These are phyloP conservation scores for Gamarada debralockiae DNA, from an alignment of 495 filamentous ascomycete species.

Conservation along the genomic window DNA sequence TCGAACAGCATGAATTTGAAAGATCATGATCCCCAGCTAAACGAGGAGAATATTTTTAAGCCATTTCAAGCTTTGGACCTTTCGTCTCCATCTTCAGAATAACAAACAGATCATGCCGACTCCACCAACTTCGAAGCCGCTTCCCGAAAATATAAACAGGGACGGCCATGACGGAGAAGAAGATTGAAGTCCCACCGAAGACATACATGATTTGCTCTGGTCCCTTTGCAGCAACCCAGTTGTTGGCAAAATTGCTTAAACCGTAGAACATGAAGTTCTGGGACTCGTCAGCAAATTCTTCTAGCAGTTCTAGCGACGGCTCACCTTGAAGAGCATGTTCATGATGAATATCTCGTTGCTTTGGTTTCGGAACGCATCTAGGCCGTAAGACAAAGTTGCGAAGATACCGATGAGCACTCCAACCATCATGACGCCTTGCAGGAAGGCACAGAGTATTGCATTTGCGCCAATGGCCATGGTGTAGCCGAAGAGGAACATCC, in stretches of 20 bases:
- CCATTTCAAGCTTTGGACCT: no score
- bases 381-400: neutral
- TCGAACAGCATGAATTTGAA: no score
- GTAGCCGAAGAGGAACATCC: constrained; percentile 4
- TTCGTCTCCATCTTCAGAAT: no score
- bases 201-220: constrained; percentile 1
- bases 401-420: constrained; percentile 2
- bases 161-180: neutral
- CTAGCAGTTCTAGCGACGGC: neutral
- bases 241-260: constrained; percentile 1
- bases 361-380: constrained; percentile 2
- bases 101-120: no score
- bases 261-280: constrained; percentile 10
- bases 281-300: neutral
- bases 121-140: constrained; percentile 1
- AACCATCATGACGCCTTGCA: constrained; percentile 4
- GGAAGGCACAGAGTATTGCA: neutral
- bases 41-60: no score
- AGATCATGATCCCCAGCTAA: no score
- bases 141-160: constrained; percentile 1
- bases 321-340: constrained; percentile 2
- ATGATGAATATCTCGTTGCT: constrained; percentile 3
- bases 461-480: neutral
- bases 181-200: constrained; percentile 4
- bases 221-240: neutral